Evolutionary conservation across 768 basidiomycete species (phyloP), one percentile per base, ranked within the genome.

Genomic region (Rhizopogon rudus): DNA sequence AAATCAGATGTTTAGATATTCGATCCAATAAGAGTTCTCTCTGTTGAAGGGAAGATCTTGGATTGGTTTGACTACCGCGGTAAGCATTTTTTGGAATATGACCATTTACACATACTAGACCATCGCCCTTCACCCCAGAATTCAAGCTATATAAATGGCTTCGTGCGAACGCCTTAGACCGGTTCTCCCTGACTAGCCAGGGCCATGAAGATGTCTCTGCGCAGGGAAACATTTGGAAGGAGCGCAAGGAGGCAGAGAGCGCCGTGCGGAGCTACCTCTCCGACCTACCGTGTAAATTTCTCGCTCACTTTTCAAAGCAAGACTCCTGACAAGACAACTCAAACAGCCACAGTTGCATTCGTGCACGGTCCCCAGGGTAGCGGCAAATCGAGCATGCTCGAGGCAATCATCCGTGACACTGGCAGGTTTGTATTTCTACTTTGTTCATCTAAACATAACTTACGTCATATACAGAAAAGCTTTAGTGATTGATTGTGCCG

Each of bases 21-120:
- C 63, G 93, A 98, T 68, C 94, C 94, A 2, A 81, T 99, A 41
- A 86, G 96, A 28, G 81, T 85, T 2, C 75, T 93, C 56, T 91
- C 86, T 76, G 81, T 98, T 0, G 80, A 92, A 73, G 83, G 82
- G 25, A 91, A 93, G 63, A 77, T 97, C 62, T 73, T 88, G 44
- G 79, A 91, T 41, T 91, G 91, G 80, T 94, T 97, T 62, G 86
- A 96, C 62, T 83, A 86, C 60, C 78, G 78, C 67, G 79, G 90
- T 88, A 64, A 1, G 74, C 48, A 41, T 35, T 56, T 49, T 35
- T 50, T 28, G 13, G 31, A 35, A 22, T 29, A 22, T 4, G 9
- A 9, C 3, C 37, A 37, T 37, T 7, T 3, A 37, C 37, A 51
- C 33, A 10, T 10, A 17, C 37, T 35, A 5, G 13, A 37, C 58